phyloP scores from a whole-genome alignment of 1,284 basidiomycete genomes.

The Heterobasidion occidentale region DNA sequence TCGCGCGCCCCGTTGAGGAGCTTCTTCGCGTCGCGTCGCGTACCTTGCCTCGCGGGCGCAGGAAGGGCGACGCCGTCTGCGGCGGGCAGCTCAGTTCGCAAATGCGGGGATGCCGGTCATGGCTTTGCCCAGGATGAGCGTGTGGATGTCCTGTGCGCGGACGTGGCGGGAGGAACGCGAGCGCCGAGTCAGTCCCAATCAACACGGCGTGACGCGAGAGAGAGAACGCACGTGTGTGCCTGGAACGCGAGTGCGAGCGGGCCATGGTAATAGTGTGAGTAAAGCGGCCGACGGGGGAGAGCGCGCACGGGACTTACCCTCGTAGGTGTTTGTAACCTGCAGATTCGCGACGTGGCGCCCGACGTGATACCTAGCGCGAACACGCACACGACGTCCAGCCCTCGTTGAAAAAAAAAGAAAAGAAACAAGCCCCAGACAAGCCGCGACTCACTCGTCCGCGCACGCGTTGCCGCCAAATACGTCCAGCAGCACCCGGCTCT shows the following conservation, averaged over 20 bases:
- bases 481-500: conserved; percentile 75
- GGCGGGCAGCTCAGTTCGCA: background rate
- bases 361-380: conserved; percentile 64
- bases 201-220: no score
- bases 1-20: no score
- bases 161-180: background rate
- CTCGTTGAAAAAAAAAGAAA: no score
- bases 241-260: no score
- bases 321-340: conserved; percentile 90
- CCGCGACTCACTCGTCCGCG: conserved; percentile 69
- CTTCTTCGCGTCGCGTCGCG: no score
- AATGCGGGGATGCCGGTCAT: conserved; percentile 86
- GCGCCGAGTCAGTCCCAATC: no score
- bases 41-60: no score
- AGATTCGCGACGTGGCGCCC: conserved; percentile 87
- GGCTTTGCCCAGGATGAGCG: conserved; percentile 86
- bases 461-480: conserved; percentile 89
- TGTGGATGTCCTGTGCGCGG: conserved; percentile 64
- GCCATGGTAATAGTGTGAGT: no score
- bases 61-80: no score
- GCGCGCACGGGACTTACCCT: conserved; percentile 40
- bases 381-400: background rate
- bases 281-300: no score
- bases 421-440: no score
- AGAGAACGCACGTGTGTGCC: no score